Evolutionary conservation across 1,284 basidiomycete genomes (phyloP), one percentile per base, ranked within the genome.

Genomic region (Naganishia liquefaciens): DNA sequence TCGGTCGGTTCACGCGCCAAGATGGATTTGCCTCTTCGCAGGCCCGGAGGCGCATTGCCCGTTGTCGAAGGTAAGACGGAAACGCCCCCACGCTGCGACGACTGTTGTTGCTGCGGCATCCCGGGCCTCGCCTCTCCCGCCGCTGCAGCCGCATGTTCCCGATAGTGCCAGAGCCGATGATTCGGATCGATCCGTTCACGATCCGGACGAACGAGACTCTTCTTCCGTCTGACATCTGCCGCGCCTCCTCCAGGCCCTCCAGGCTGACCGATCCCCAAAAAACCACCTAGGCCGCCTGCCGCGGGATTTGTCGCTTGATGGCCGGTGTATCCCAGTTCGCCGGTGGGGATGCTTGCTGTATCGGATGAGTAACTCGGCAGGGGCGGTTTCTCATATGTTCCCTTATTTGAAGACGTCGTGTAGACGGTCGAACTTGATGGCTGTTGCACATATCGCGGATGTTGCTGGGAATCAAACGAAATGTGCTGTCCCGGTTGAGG

Each of bases 151-250:
- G 91, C 91, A 79, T 91, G 93, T 69, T 85, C 88, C 61, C 93
- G 87, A 80, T 99, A 99, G 80, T 98, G 90, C 87, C 90, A 99
- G 71, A 95, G 88, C 49, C 93, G 85, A 82, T 98, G 93, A 54
- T 87, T 87, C 10, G 94, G 93, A 75, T 97, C 94, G 73, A 98
- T 92, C 82, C 95, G 91, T 82, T 97, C 95, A 68, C 95, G 84
- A 79, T 99, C 95, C 9, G 96, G 95, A 64, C 86, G 83, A 62
- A 98, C 91, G 53, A 99, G 84, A 74, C 89, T 92, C 84, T 94
- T 95, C 83, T 97, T 98, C 75, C 94, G 81, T 64, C 82, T 80
- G 51, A 90, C 78, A 76, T 78, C 77, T 25, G 58, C 61, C 37
- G 62, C 66, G 33, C 57, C 62, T 4, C 57, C 66, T 9, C 63